phyloP scores from a whole-genome alignment of 495 filamentous ascomycete genomes.

The Penicillium robsamsonii region DNA sequence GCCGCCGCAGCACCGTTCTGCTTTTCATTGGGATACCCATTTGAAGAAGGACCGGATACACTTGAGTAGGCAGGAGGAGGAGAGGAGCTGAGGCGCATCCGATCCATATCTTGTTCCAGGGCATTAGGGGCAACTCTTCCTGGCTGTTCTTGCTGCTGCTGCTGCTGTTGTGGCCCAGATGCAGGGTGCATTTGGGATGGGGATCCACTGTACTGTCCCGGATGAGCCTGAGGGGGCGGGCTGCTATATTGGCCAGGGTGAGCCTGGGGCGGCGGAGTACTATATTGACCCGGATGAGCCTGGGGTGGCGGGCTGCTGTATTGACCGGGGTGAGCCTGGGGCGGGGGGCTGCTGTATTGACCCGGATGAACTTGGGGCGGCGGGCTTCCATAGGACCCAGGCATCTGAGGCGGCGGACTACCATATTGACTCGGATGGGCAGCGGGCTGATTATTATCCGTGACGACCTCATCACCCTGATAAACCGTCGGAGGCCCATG shows the following conservation, averaged over 20 bases:
- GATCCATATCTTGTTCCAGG: conserved; percentile 82
- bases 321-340: conserved; percentile 15
- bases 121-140: conserved; percentile 51
- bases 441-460: conserved; percentile 27
- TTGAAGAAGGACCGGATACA: conserved; percentile 55
- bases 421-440: conserved; percentile 5
- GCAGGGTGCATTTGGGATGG: conserved; percentile 4
- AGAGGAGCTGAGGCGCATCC: conserved; percentile 78
- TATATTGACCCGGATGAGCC: conserved; percentile 13
- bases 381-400: conserved; percentile 28
- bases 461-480: conserved; percentile 69
- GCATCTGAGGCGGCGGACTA: conserved; percentile 15
- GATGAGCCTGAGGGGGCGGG: conserved; percentile 16
- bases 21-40: conserved; percentile 80
- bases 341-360: conserved; percentile 3
- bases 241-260: conserved; percentile 16
- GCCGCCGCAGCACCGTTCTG: conserved; percentile 40
- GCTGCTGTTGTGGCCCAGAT: conserved; percentile 17
- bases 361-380: conserved; percentile 18
- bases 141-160: conserved; percentile 18
- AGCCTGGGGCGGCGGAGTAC: conserved; percentile 9
- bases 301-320: conserved; percentile 9
- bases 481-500: conserved; percentile 93
- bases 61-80: conserved; percentile 92
- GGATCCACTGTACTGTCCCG: conserved; percentile 7